Evolutionary conservation across 345 rosid genomes (phyloP).

Genomic region (Excoecaria cochinchinensis): DNA sequence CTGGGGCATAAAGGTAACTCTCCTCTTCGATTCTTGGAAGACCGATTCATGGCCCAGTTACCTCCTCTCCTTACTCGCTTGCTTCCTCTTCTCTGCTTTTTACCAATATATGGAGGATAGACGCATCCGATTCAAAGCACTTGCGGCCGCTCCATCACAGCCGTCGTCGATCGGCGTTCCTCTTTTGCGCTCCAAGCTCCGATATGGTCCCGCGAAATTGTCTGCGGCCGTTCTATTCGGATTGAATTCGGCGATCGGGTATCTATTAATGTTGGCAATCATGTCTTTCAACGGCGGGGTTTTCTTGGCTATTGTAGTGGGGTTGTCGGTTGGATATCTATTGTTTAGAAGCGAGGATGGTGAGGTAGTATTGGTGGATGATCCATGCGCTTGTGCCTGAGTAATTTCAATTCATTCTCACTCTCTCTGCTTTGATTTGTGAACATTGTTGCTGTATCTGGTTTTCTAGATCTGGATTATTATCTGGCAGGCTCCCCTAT

Average conservation of each 20-base stretch:
- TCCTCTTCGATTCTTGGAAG: conserved; percentile 30
- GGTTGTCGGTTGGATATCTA: conserved; percentile 23
- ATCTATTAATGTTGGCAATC: conserved; percentile 31
- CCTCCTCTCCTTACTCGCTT: conserved; percentile 24
- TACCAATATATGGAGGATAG: conserved; percentile 36
- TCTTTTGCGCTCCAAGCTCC: conserved; percentile 15
- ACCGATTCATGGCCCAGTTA: conserved; percentile 26
- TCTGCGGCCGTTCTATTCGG: conserved; percentile 22
- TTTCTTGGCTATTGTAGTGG: conserved; percentile 24
- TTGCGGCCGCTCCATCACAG: not conserved
- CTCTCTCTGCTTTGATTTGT: too few species aligned
- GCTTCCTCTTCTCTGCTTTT: conserved; percentile 29
- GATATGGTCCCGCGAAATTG: conserved; percentile 10
- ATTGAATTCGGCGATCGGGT: conserved; percentile 30
- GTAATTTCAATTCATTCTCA: not conserved
- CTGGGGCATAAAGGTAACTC: conserved; percentile 30
- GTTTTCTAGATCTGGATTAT: too few species aligned
- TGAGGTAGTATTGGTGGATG: conserved; percentile 10
- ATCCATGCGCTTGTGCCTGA: conserved; percentile 34
- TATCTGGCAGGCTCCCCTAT: too few species aligned
- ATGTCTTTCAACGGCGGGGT: conserved; percentile 38
- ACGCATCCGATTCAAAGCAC: conserved; percentile 29
- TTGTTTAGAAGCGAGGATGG: conserved; percentile 26
- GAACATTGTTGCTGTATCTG: too few species aligned
- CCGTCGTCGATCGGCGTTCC: not conserved